Base-by-base conservation (phyloP, 352 stramenopile species). In the Phytophthora sp. region DNA sequence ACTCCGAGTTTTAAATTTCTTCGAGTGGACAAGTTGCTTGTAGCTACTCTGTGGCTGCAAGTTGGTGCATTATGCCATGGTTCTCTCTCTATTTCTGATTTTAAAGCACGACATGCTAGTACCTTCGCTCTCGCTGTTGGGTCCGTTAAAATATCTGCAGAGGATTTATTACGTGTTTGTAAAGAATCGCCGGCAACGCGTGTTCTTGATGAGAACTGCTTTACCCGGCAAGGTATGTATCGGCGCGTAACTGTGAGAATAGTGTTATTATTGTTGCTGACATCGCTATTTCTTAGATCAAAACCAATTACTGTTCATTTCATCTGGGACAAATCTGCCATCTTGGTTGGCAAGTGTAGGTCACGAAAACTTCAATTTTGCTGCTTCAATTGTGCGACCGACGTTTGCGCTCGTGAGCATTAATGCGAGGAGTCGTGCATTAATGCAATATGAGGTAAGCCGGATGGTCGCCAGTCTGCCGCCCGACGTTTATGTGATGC, bases 401-500 rank as follows among this genome's bases (percentile, higher is more conserved):
- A 82, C 59, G 21, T 84, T 76, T 59, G 58, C 73, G 1, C 46
- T 84, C 10, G 56, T 63, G n/a, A 62, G 18, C 15, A 26, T 83
- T 21, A 37, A 54, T 5, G 43, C 56, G 18, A 58, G 42, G n/a
- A 54, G 66, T 10, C 50, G 20, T 7, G 69, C 77, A 27, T 32
- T 62, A 17, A 50, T 72, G 28, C 30, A 67, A 31, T 74, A 76
- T 8, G 49, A 74, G 28, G 18, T 76, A 46, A 76, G 73, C 17
- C 55, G 31, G n/a, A 55, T 81, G 18, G 23, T 76, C 17, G 45
- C 42, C 23, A 62, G 12, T 17, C 50, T 86, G 7, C 76, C 78
- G 8, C 27, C 41, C 17, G 78, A 88, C 34, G 71, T 86, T 11
- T 79, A 74, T 55, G 63, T 41, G 23, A 84, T 84, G 72, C 54